Evolutionary conservation across 2,329 filamentous ascomycete genomes (phyloP).

Genomic region (Fusarium albosuccineum): DNA sequence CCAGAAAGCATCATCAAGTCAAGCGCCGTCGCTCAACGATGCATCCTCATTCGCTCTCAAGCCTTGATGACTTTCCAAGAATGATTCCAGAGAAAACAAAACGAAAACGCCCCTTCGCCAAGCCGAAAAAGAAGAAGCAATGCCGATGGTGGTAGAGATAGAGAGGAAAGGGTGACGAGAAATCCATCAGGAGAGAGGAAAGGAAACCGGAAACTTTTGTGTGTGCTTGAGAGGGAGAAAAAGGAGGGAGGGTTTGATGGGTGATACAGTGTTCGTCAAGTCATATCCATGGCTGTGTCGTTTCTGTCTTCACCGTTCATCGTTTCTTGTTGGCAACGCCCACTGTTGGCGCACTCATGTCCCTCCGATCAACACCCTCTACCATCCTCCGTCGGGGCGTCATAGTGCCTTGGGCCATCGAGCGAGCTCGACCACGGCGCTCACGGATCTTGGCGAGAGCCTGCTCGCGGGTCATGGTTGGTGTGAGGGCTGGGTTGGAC

Average conservation of each 20-base stretch:
- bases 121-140: conserved; percentile 23
- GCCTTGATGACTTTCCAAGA: conserved; percentile 12
- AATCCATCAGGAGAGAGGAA: conserved; percentile 24
- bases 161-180: conserved; percentile 22
- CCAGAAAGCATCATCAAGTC: conserved; percentile 11
- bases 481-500: conserved; percentile 70
- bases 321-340: conserved; percentile 44
- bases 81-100: conserved; percentile 14
- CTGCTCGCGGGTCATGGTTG: conserved; percentile 78
- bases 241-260: conserved; percentile 18
- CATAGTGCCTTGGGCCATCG: conserved; percentile 72
- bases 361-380: conserved; percentile 60
- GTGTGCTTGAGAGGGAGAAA: conserved; percentile 13
- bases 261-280: conserved; percentile 36
- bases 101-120: conserved; percentile 44
- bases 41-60: conserved; percentile 19
- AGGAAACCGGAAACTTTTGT: conserved; percentile 24
- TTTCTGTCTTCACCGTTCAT: conserved; percentile 13
- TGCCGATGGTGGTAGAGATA: too few species aligned
- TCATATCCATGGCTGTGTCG: conserved; percentile 37
- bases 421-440: conserved; percentile 77
- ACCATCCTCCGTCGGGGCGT: conserved; percentile 70
- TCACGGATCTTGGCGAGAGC: conserved; percentile 82
- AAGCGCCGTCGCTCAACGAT: conserved; percentile 28
- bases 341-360: conserved; percentile 62